phyloP scores from a whole-genome alignment of 306 rosid species.

The Coriaria nepalensis region DNA sequence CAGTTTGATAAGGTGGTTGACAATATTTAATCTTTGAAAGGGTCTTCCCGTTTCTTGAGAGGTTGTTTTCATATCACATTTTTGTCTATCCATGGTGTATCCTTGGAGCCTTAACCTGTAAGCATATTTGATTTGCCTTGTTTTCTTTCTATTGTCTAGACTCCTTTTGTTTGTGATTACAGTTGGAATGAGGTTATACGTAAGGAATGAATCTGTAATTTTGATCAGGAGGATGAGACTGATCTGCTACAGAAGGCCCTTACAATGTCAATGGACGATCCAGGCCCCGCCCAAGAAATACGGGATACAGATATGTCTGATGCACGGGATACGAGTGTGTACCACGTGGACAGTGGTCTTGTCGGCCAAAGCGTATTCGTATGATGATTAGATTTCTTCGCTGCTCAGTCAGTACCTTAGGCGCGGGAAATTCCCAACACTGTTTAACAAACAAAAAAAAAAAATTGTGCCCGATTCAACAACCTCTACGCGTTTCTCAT shows the following conservation, averaged over 20 bases:
- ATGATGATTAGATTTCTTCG: neutral
- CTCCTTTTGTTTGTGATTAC: neutral
- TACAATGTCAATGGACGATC: slow-evolving; percentile 98
- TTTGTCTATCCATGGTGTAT: too few species aligned
- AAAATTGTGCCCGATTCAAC: too few species aligned
- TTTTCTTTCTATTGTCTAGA: neutral
- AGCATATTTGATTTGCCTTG: too few species aligned
- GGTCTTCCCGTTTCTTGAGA: too few species aligned
- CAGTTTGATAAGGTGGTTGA: too few species aligned
- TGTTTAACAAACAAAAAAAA: neutral
- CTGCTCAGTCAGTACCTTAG: neutral
- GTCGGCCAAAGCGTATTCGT: too few species aligned
- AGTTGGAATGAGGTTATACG: neutral
- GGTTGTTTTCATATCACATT: too few species aligned
- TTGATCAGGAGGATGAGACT: slow-evolving; percentile 54
- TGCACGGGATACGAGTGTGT: slow-evolving; percentile 7
- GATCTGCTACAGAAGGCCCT: slow-evolving; percentile 95
- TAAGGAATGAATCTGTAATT: neutral
- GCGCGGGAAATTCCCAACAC: slow-evolving; percentile 2
- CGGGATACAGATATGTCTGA: slow-evolving; percentile 87
- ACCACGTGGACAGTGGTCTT: too few species aligned
- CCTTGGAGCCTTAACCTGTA: too few species aligned
- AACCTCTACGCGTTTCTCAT: too few species aligned
- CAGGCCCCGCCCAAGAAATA: slow-evolving; percentile 39
- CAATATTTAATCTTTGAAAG: too few species aligned